phyloP scores from a whole-genome alignment of 768 basidiomycete species.

The Exsudoporus frostii region DNA sequence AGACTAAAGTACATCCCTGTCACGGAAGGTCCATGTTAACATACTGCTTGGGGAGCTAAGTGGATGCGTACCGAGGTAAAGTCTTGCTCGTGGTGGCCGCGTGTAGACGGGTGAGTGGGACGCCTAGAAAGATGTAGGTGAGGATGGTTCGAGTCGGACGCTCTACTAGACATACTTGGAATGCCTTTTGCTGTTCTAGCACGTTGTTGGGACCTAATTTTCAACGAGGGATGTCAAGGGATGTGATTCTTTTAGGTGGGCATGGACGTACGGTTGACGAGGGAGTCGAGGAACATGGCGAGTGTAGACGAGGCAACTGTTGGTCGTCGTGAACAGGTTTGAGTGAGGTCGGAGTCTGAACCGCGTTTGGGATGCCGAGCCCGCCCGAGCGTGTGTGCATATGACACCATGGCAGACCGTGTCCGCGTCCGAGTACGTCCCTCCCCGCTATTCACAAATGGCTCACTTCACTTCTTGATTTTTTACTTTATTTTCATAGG shows the following conservation, averaged over 20 bases:
- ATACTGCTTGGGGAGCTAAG: too few species aligned
- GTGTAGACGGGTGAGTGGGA: conserved; percentile 54
- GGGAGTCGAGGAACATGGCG: conserved; percentile 52
- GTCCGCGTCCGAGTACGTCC: conserved; percentile 73
- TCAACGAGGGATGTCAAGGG: background rate
- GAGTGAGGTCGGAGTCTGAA: conserved; percentile 32
- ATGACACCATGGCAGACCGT: conserved; percentile 53
- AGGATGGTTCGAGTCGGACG: background rate
- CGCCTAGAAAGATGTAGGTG: conserved; percentile 18
- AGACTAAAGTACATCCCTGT: conserved; percentile 55
- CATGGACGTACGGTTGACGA: conserved; percentile 59
- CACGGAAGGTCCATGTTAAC: background rate
- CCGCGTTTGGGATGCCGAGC: conserved; percentile 34
- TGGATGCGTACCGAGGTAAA: conserved; percentile 56
- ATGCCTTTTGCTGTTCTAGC: conserved; percentile 58
- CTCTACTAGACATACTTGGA: conserved; percentile 49
- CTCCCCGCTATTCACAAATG: background rate
- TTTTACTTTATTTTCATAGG: conserved; percentile 50
- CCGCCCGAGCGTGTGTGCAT: conserved; percentile 25
- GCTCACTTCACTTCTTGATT: background rate
- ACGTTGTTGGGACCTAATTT: conserved; percentile 58
- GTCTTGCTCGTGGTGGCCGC: conserved; percentile 56
- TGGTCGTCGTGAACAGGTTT: background rate
- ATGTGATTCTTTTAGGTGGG: too few species aligned
- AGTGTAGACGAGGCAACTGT: background rate